Conservation (phyloP, 2,329 filamentous ascomycete species). For the Pseudogymnoascus sp. region DNA sequence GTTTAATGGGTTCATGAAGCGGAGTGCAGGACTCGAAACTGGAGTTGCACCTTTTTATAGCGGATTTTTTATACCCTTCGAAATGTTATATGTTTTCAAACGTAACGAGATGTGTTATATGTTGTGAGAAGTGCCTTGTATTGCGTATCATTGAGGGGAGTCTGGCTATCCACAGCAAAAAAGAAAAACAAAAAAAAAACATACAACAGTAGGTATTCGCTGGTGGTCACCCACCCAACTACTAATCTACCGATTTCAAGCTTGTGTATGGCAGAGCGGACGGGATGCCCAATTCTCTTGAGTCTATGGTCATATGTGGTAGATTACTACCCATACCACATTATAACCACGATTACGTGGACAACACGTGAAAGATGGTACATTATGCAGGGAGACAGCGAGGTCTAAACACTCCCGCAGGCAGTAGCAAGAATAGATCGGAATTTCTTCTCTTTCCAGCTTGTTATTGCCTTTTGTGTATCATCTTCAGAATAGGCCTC, state of each 20-base stretch:
- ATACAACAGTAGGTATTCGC: too few species aligned
- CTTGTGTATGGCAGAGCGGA: too few species aligned
- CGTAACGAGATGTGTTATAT: background rate
- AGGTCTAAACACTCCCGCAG: too few species aligned
- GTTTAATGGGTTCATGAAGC: background rate
- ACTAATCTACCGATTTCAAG: too few species aligned
- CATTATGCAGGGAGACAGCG: too few species aligned
- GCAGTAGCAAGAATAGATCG: background rate
- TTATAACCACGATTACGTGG: too few species aligned
- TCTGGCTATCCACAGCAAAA: background rate
- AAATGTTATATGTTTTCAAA: background rate
- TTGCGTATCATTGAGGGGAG: background rate
- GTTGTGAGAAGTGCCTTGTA: background rate
- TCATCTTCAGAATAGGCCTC: background rate
- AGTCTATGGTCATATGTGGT: too few species aligned
- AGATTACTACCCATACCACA: too few species aligned
- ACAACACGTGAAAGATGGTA: too few species aligned
- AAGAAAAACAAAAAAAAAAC: too few species aligned
- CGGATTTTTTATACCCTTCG: conserved; percentile 6
- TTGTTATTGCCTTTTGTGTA: background rate
- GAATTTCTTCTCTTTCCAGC: background rate
- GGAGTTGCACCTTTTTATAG: background rate
- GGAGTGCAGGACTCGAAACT: background rate
- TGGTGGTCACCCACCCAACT: too few species aligned
- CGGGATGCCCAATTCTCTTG: too few species aligned